A percentile compares a stretch with the other conserved stretches of the same genome.
phyloP scores from a whole-genome alignment of 768 basidiomycete genomes.

The Artomyces pyxidatus region DNA sequence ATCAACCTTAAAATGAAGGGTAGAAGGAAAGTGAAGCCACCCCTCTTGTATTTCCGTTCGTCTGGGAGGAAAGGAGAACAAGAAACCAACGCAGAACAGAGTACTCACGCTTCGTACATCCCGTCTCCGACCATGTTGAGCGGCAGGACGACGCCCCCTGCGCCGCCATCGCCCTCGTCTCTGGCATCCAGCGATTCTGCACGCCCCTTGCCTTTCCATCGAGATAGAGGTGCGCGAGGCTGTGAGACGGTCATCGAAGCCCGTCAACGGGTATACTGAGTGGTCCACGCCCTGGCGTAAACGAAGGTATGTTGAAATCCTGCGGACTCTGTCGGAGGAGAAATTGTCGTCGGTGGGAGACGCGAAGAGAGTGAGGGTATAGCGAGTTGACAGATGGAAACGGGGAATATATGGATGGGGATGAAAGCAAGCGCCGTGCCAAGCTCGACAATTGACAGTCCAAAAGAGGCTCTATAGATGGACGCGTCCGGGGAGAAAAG shows the following conservation, averaged over 20 bases:
- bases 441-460: not conserved
- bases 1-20: no score
- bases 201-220: slow-evolving; percentile 20
- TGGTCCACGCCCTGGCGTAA: not conserved
- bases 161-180: slow-evolving; percentile 38
- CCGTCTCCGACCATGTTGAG: slow-evolving; percentile 47
- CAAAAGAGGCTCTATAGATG: not conserved
- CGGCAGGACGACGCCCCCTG: slow-evolving; percentile 49
- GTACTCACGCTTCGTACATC: slow-evolving; percentile 52
- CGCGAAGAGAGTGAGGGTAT: not conserved
- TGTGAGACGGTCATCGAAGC: not conserved
- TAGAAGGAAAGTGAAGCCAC: not conserved
- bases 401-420: not conserved
- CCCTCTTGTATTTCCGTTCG: not conserved
- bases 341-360: not conserved
- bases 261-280: not conserved
- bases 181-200: slow-evolving; percentile 4
- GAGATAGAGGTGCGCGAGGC: not conserved
- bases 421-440: not conserved
- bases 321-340: not conserved
- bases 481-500: not conserved
- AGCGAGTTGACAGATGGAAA: no score
- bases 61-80: not conserved
- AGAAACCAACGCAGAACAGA: not conserved
- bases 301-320: not conserved